These are phyloP conservation scores for Neonectria sp. DNA, from an alignment of 2,329 filamentous ascomycete species.

Conservation along the genomic window DNA sequence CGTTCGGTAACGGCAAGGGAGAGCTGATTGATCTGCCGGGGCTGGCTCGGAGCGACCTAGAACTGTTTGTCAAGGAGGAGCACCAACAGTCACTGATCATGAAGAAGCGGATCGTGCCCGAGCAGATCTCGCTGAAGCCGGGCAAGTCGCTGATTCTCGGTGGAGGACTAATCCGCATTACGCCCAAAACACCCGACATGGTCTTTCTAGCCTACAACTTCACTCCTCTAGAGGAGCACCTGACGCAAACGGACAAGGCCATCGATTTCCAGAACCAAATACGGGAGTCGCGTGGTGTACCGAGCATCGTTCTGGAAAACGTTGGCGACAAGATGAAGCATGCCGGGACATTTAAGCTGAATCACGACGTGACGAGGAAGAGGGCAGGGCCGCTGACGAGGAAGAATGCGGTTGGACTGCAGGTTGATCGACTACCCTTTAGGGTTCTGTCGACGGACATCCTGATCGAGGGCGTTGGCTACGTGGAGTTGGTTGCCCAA, in stretches of 20 bases:
- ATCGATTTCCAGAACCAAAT: slow-evolving; percentile 78
- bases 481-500: slow-evolving; percentile 91
- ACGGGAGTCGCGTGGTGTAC: slow-evolving; percentile 69
- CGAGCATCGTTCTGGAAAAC: slow-evolving; percentile 74
- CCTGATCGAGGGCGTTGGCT: slow-evolving; percentile 92
- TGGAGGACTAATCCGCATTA: slow-evolving; percentile 86
- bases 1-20: slow-evolving; percentile 87
- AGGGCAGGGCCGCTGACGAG: slow-evolving; percentile 82
- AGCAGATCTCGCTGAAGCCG: slow-evolving; percentile 80
- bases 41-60: slow-evolving; percentile 80
- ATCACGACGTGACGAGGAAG: slow-evolving; percentile 86
- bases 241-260: slow-evolving; percentile 87
- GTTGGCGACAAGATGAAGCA: slow-evolving; percentile 72
- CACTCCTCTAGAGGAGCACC: slow-evolving; percentile 81
- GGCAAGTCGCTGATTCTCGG: slow-evolving; percentile 87
- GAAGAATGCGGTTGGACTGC: slow-evolving; percentile 73
- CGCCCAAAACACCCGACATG: slow-evolving; percentile 73
- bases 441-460: slow-evolving; percentile 86
- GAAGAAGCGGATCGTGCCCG: slow-evolving; percentile 80
- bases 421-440: slow-evolving; percentile 82
- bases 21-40: slow-evolving; percentile 96
- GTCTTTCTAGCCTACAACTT: slow-evolving; percentile 89
- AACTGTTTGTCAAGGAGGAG: slow-evolving; percentile 77
- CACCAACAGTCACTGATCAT: slow-evolving; percentile 81
- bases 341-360: slow-evolving; percentile 82